Conservation (phyloP, 2,329 filamentous ascomycete genomes). For the Aspergillus ochraceus region DNA sequence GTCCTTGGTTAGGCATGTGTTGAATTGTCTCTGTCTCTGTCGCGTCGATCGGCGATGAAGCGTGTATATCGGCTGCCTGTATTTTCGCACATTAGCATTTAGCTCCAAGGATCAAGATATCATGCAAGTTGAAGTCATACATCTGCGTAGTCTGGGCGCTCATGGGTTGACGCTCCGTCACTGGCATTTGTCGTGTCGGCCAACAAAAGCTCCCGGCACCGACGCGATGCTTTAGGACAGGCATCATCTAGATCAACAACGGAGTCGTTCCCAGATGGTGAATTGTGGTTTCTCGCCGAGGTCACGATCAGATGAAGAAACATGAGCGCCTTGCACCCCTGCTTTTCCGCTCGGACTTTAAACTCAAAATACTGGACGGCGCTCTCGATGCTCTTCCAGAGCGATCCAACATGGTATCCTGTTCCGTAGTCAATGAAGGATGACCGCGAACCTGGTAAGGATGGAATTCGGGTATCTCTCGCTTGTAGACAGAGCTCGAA, state of each 20-base stretch:
- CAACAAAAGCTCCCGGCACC: constrained; percentile 2
- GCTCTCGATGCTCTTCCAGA: neutral
- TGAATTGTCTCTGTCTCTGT: neutral
- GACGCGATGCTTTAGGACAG: neutral
- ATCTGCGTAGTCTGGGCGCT: neutral
- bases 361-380: neutral
- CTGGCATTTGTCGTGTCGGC: neutral
- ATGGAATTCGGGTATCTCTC: neutral
- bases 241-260: neutral
- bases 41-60: neutral
- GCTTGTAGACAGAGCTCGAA: constrained; percentile 1
- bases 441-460: neutral
- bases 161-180: neutral
- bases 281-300: neutral
- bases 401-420: neutral
- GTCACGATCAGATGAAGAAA: neutral
- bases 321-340: neutral
- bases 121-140: neutral
- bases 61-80: neutral
- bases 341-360: neutral
- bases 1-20: neutral
- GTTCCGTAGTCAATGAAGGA: neutral
- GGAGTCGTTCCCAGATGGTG: neutral
- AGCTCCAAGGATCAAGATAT: too few species aligned
- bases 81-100: neutral